phyloP scores from a whole-genome alignment of 345 rosid species.

The Hibiscus syriacus region DNA sequence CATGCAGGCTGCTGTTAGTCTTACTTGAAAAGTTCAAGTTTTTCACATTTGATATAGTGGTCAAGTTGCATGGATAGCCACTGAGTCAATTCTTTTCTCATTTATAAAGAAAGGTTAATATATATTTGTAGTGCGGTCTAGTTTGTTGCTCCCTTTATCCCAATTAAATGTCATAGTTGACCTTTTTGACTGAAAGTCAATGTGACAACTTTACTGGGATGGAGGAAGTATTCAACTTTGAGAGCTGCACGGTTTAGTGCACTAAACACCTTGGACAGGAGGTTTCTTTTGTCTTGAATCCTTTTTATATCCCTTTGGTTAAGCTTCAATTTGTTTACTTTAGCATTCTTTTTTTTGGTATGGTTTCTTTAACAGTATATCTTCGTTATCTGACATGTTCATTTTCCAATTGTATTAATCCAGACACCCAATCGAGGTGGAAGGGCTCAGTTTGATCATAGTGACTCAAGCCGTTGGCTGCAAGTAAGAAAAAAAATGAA shows the following conservation, averaged over 20 bases:
- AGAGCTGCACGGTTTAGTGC: background rate
- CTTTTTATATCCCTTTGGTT: background rate
- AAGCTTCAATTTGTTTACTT: background rate
- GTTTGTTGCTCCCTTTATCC: too few relatives aligned
- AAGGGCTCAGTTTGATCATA: conserved; percentile 70
- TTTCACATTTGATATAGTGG: background rate
- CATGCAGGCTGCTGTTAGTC: background rate
- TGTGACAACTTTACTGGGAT: too few relatives aligned
- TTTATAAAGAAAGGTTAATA: background rate
- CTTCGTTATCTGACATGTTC: background rate
- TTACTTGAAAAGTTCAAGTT: background rate
- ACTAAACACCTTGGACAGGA: background rate
- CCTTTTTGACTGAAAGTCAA: too few relatives aligned
- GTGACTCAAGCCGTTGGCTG: conserved; percentile 85
- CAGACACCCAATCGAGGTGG: conserved; percentile 73
- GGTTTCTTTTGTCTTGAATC: background rate
- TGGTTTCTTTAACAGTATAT: background rate
- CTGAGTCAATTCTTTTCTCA: background rate
- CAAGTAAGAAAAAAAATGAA: conserved; percentile 61
- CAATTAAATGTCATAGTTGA: too few relatives aligned
- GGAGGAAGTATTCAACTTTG: background rate
- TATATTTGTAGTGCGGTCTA: background rate
- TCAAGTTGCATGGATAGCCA: background rate
- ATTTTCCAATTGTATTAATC: conserved; percentile 13
- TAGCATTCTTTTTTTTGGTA: background rate